These are phyloP conservation scores for Barnettozyma hawaiiensis DNA, from an alignment of 1,139 yeast genomes.

Conservation along the genomic window DNA sequence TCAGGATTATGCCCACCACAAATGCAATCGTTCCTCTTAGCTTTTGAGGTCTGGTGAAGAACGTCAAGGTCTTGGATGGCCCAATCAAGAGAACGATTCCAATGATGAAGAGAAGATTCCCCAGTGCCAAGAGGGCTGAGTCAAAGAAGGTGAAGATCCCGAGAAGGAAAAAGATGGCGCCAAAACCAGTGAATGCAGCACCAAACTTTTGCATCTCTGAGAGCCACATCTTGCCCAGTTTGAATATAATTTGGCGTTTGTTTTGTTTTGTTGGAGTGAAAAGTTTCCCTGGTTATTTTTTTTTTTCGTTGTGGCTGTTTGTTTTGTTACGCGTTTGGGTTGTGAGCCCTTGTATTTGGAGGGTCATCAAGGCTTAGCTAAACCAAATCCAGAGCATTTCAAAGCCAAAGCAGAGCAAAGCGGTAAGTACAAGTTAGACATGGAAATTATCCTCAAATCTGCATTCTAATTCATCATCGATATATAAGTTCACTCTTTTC, in stretches of 20 bases:
- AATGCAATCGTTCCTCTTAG: slow-evolving; percentile 83
- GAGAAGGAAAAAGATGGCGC: slow-evolving; percentile 62
- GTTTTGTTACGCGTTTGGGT: no score
- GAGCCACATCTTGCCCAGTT: slow-evolving; percentile 49
- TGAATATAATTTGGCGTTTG: background rate
- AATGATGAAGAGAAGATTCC: slow-evolving; percentile 51
- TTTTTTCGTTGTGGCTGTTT: background rate
- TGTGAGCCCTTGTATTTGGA: no score
- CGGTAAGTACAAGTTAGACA: no score
- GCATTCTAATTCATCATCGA: no score
- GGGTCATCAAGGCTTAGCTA: no score
- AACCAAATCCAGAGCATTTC: no score
- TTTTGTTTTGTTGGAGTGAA: background rate
- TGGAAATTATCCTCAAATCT: no score
- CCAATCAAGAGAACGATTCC: slow-evolving; percentile 88
- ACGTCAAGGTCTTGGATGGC: slow-evolving; percentile 72
- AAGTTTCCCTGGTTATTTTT: background rate
- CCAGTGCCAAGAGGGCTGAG: slow-evolving; percentile 76
- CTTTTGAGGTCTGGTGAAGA: slow-evolving; percentile 84
- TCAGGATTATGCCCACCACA: slow-evolving; percentile 65
- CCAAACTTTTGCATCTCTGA: slow-evolving; percentile 83
- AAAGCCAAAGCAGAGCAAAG: no score
- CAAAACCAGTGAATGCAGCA: slow-evolving; percentile 83
- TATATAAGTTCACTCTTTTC: no score
- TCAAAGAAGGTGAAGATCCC: slow-evolving; percentile 88